Evolutionary conservation across 768 basidiomycete species (phyloP).

Genomic region (Rhizopogon vesiculosus): DNA sequence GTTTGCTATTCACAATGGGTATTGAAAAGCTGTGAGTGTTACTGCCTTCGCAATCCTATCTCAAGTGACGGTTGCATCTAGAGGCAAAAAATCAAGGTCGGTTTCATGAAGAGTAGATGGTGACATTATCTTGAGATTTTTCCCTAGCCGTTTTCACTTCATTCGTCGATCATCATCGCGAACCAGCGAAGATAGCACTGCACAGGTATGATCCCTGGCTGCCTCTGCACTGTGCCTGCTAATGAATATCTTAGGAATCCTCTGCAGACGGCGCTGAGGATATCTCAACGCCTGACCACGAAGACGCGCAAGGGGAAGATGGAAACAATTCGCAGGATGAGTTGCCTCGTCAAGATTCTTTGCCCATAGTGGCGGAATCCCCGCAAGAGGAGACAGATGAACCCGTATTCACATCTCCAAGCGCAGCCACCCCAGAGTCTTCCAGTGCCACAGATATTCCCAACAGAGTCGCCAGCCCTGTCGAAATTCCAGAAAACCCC

Average conservation of each 20-base stretch:
- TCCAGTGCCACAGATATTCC: not conserved
- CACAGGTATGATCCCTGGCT: not conserved
- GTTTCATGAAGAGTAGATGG: not conserved
- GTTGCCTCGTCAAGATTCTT: not conserved
- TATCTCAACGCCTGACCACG: not conserved
- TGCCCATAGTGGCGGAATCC: not conserved
- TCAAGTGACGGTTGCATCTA: not conserved
- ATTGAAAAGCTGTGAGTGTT: not conserved
- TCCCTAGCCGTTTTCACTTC: not conserved
- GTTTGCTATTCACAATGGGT: not conserved
- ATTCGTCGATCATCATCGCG: not conserved
- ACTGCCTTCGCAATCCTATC: not conserved
- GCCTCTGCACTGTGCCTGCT: not conserved
- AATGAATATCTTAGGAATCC: not conserved
- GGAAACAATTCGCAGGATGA: not conserved
- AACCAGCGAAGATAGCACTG: not conserved
- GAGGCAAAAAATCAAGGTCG: not conserved
- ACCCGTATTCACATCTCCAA: not conserved
- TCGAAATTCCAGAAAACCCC: not conserved
- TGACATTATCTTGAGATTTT: not conserved
- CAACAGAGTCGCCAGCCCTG: not conserved
- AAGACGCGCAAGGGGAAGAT: not conserved
- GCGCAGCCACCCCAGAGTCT: not conserved
- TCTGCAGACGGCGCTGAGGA: not conserved
- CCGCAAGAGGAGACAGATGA: not conserved